Percentiles rank a stretch among this genome's conserved stretches.
These are phyloP conservation scores for Nakaseomyces bracarensis DNA, from an alignment of 1,139 yeast genomes.

Conservation along the genomic window DNA sequence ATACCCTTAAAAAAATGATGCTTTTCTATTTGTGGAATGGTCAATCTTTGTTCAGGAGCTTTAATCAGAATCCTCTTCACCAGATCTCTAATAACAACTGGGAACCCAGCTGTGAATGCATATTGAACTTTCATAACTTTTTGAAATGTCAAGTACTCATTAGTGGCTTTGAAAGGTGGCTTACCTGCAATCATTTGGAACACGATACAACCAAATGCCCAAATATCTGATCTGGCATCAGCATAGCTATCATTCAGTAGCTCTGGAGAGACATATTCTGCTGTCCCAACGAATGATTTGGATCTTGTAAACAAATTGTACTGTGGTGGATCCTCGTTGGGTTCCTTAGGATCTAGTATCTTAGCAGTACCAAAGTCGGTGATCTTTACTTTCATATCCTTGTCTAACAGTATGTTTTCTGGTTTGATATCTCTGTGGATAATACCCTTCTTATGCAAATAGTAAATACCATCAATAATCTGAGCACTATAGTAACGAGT, in stretches of 20 bases:
- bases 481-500: constrained; percentile 58
- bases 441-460: constrained; percentile 75
- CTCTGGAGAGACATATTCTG: constrained; percentile 86
- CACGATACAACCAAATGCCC: constrained; percentile 95
- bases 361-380: constrained; percentile 99
- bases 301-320: constrained; percentile 60
- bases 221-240: constrained; percentile 82
- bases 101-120: constrained; percentile 71
- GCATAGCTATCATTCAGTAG: constrained; percentile 72
- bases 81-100: constrained; percentile 60
- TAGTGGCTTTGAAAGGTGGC: constrained; percentile 95
- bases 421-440: constrained; percentile 95
- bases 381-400: constrained; percentile 71
- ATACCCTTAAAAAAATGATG: constrained; percentile 69
- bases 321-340: constrained; percentile 33
- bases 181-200: constrained; percentile 90
- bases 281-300: constrained; percentile 73
- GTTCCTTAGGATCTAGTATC: constrained; percentile 43
- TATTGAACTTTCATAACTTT: constrained; percentile 80
- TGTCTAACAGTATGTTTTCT: constrained; percentile 77
- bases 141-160: constrained; percentile 90
- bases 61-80: constrained; percentile 59
- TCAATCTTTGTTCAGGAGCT: constrained; percentile 62
- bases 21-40: constrained; percentile 58
- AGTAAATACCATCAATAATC: constrained; percentile 76